phyloP scores from a whole-genome alignment of 192 early-diverging fungal genomes.

The Coemansia sp. region DNA sequence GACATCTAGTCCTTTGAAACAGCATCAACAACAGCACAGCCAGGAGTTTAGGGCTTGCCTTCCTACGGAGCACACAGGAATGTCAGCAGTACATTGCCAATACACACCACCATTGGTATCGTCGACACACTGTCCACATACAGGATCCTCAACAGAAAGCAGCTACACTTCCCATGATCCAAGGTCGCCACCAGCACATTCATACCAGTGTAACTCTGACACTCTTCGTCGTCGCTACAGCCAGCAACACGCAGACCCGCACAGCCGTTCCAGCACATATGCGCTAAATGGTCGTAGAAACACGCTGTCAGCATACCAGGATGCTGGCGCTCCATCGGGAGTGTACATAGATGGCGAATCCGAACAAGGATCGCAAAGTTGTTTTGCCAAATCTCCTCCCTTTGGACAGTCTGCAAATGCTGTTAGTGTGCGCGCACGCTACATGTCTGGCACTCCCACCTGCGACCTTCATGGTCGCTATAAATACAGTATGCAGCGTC shows the following conservation, averaged over 20 bases:
- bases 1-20: neutral
- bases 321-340: neutral
- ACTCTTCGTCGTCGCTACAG: neutral
- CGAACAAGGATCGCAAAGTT: neutral
- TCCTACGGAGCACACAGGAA: neutral
- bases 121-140: neutral
- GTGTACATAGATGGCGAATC: neutral
- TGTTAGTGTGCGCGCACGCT: slow-evolving; percentile 22
- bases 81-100: neutral
- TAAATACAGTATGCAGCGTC: neutral
- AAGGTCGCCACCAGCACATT: neutral
- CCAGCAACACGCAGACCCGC: neutral
- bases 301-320: slow-evolving; percentile 23
- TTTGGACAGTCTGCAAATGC: neutral
- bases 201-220: neutral
- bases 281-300: slow-evolving; percentile 16
- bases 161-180: neutral
- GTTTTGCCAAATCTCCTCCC: neutral
- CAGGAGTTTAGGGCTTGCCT: neutral
- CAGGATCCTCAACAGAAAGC: neutral
- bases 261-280: neutral
- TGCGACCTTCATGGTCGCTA: neutral
- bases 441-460: slow-evolving; percentile 19
- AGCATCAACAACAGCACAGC: neutral
- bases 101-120: neutral